These are phyloP conservation scores for Boletus rubropictus DNA, from an alignment of 768 basidiomycete genomes.

Conservation along the genomic window DNA sequence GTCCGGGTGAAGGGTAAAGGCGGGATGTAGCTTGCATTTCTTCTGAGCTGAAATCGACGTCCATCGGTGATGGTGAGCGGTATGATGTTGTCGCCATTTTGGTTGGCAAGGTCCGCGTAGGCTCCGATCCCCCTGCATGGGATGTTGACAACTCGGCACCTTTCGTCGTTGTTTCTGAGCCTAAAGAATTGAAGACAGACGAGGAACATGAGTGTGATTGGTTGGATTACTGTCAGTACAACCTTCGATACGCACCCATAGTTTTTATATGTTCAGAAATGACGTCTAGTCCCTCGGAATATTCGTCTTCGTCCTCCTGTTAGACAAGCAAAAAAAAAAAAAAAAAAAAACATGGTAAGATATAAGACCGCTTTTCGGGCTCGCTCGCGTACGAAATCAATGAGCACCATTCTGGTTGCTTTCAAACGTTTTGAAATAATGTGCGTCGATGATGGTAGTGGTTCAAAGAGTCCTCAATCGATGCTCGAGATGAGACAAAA, in stretches of 20 bases:
- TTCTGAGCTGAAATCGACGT: slow-evolving; percentile 12
- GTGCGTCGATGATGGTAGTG: slow-evolving; percentile 9
- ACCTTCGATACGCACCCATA: slow-evolving; percentile 16
- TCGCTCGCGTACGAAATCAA: slow-evolving; percentile 19
- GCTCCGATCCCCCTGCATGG: slow-evolving; percentile 16
- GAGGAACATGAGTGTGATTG: background rate
- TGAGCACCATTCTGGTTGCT: slow-evolving; percentile 7
- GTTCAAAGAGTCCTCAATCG: slow-evolving; percentile 3
- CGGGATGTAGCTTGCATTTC: slow-evolving; percentile 14
- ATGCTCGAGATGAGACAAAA: background rate
- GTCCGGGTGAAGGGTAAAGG: background rate
- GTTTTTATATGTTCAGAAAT: slow-evolving; percentile 5
- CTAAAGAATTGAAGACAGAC: background rate
- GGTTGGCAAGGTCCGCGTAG: slow-evolving; percentile 16
- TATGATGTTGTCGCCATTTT: slow-evolving; percentile 4
- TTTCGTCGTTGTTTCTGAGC: slow-evolving; percentile 3
- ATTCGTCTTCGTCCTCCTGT: slow-evolving; percentile 26
- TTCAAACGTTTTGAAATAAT: slow-evolving; percentile 3
- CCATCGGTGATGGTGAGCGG: slow-evolving; percentile 22
- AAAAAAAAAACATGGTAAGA: slow-evolving; percentile 8
- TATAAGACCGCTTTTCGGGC: background rate
- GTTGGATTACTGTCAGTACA: background rate
- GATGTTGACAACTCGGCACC: slow-evolving; percentile 13
- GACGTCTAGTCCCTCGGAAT: slow-evolving; percentile 11
- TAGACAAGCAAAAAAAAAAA: background rate